Conservation (phyloP, 345 rosid species). For the Rhodamnia argentea region DNA sequence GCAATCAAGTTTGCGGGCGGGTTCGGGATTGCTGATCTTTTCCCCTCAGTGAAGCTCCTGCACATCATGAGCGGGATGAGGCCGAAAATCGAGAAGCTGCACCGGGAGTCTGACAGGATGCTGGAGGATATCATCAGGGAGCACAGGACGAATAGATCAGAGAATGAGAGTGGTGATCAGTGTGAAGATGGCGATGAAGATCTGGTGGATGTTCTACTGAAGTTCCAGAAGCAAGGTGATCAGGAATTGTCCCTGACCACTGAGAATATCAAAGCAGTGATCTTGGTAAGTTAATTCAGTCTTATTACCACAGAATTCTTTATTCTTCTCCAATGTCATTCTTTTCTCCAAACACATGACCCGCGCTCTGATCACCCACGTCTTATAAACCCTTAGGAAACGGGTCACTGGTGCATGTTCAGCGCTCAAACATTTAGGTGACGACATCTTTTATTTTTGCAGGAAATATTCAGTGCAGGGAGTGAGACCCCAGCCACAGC, state of each 20-base stretch:
- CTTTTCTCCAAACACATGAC: not conserved
- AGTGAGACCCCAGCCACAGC: conserved; percentile 16
- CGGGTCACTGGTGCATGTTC: not conserved
- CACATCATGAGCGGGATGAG: conserved; percentile 4
- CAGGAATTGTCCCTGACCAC: not conserved
- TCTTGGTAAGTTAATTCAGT: conserved; percentile 5
- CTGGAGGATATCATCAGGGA: conserved; percentile 4
- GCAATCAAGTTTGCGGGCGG: not conserved
- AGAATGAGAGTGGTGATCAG: not conserved
- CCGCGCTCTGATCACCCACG: not conserved
- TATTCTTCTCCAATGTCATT: not conserved
- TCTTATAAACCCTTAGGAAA: not conserved
- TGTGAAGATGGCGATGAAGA: conserved; percentile 2
- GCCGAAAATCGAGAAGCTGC: not conserved
- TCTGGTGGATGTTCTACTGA: conserved; percentile 6
- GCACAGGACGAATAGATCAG: not conserved
- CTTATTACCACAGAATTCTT: not conserved
- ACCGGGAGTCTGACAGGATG: not conserved
- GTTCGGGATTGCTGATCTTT: conserved; percentile 1
- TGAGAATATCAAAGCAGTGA: conserved; percentile 22
- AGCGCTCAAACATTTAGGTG: not conserved
- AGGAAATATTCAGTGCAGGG: conserved; percentile 9
- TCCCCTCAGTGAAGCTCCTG: conserved; percentile 7
- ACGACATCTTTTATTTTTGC: not conserved
- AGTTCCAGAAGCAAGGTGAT: not conserved